Evolutionary conservation across 2,329 filamentous ascomycete species (phyloP).

Genomic region (Neofusicoccum umdonicola): DNA sequence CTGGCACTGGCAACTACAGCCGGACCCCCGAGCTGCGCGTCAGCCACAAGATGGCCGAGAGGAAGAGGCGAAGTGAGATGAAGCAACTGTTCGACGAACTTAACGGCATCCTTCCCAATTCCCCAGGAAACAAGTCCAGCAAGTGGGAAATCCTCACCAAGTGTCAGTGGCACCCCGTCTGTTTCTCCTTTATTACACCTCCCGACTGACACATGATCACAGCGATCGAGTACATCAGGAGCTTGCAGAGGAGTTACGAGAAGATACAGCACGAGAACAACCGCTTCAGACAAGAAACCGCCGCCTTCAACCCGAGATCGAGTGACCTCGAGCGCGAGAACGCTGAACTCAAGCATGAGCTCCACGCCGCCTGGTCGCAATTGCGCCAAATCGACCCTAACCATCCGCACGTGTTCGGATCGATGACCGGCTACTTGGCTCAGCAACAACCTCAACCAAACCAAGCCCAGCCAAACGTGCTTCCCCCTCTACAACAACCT

Average conservation of each 20-base stretch:
- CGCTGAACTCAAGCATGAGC: slow-evolving; percentile 46
- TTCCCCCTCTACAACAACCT: slow-evolving; percentile 40
- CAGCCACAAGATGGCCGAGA: slow-evolving; percentile 81
- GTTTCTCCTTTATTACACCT: no score
- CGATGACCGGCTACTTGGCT: slow-evolving; percentile 43
- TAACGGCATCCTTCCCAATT: slow-evolving; percentile 74
- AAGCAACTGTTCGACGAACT: slow-evolving; percentile 82
- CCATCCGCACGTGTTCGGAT: slow-evolving; percentile 48
- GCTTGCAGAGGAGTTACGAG: slow-evolving; percentile 38
- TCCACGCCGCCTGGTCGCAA: slow-evolving; percentile 46
- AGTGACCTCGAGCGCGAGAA: slow-evolving; percentile 48
- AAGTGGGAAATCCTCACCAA: slow-evolving; percentile 90
- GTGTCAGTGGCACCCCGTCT: slow-evolving; percentile 52
- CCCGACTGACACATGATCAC: not conserved
- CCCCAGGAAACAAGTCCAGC: slow-evolving; percentile 78
- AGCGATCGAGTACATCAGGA: slow-evolving; percentile 53
- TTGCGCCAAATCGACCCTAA: slow-evolving; percentile 47
- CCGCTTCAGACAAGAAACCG: slow-evolving; percentile 41
- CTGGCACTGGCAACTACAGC: slow-evolving; percentile 72
- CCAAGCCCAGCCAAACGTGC: slow-evolving; percentile 22
- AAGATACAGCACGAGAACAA: slow-evolving; percentile 38
- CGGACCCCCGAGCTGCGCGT: slow-evolving; percentile 77
- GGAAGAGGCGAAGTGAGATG: slow-evolving; percentile 83
- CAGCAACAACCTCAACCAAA: slow-evolving; percentile 28
- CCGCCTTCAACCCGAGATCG: slow-evolving; percentile 32